Evolutionary conservation across 2,329 filamentous ascomycete species (phyloP), one percentile per base, ranked within the genome.

Genomic region (Ascochyta fabae): DNA sequence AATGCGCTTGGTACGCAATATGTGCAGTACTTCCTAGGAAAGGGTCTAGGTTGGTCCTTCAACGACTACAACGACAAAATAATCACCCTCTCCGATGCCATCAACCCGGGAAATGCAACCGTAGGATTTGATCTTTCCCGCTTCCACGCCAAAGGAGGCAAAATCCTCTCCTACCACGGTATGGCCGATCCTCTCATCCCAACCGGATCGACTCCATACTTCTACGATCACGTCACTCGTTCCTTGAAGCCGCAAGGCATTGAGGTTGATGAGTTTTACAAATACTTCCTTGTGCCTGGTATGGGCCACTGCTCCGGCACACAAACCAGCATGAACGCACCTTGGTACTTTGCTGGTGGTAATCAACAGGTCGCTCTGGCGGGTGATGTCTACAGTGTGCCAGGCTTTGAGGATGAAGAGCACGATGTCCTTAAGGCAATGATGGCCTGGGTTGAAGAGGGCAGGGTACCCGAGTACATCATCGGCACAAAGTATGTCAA

Each of bases 131-230:
- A 84, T 59, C 66, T 85, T 3, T 75, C 76, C 0, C 67, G 74
- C 0, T 84, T 82, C 73, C 71, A 77, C 33, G 60, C 54, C 4
- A 69, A 68, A 29, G 78, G 78, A 23, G 78, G 78, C 7, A 80
- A 80, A 56, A 68, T 71, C 41, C 70, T 75, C 38, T 73, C 65
- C 19, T 79, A 77, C 56, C 78, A 83, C 36, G 77, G 81, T 12
- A 77, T 83, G 36, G 62, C 67, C 6, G 78, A 80, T 58, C 74
- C 62, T 1, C 64, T 76, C 7, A 87, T 86, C 49, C 78, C 81
- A 13, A 80, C 80, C 0, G 78, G 79, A 0, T 78, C 81, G 19
- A 81, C 79, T 2, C 77, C 81, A 9, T 82, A 82, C 66, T 87
- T 78, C 64, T 82, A 83, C 68, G 73, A 78, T 16, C 75, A 79